Evolutionary conservation across 2,329 filamentous ascomycete species (phyloP), one percentile per base, ranked within the genome.

Genomic region (Cytospora mali): DNA sequence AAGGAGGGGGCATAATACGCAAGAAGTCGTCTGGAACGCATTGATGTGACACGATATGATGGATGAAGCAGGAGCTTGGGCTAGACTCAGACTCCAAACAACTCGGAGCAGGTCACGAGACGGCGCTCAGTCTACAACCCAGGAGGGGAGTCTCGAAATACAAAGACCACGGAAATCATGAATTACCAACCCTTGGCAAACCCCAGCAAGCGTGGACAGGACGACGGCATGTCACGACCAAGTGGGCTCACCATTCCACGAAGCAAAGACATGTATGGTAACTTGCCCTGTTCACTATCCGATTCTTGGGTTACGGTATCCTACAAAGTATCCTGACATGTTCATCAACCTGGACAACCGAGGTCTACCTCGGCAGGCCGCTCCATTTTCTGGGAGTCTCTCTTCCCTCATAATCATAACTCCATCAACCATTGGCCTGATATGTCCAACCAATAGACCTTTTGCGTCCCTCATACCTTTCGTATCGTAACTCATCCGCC

Each of bases 1-100:
- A 83, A 82, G 77, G 71, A 68, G 64, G 73, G 74, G 50, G 65
- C 68, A 66, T 71, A 52, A 49, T 39, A 27, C 53, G 16, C 21
- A 46, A 4, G 29, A 14, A 28, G 27, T n/a, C 16, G 4, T 25
- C 3, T 55, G 48, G 61, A 54, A 2, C n/a, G n/a, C n/a, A n/a
- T n/a, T n/a, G 50, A 25, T 27, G 33, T 49, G 23, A 48, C 16
- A 29, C 33, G 18, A 42, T 27, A 50, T 23, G 21, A 31, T 35
- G 11, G 23, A 31, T 25, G 13, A n/a, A 10, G 16, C n/a, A 46
- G 5, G 7, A 46, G 2, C 7, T n/a, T 46, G n/a, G n/a, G 18
- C 23, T 23, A 46, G 18, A 21, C 42, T 21, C n/a, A 13, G 42
- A 46, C n/a, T 46, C 3, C n/a, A n/a, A n/a, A n/a, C n/a, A 10